Evolutionary conservation across 2,329 filamentous ascomycete genomes (phyloP), one percentile per base, ranked within the genome.

Genomic region (Aschersonia sp.): DNA sequence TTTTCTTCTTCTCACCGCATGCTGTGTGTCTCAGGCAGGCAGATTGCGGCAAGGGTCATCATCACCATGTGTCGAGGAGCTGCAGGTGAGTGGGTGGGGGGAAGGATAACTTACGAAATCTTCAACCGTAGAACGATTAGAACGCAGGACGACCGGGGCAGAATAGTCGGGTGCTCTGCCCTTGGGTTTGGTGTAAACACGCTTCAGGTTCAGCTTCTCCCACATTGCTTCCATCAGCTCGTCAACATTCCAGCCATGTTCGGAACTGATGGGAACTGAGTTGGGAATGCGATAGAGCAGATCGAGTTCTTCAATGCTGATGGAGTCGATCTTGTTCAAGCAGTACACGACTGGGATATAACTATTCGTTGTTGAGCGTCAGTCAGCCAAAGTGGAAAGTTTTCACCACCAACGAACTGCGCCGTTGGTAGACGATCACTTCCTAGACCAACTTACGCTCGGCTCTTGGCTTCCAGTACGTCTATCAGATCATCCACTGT

Each of bases 301-400:
- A 67, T 98, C 92, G 52, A 98, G 75, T 68, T 98, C 92, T 68
- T 98, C 91, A 57, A 98, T 97, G 46, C 87, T 91, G 64, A 98
- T 97, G 48, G 89, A 81, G 67, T 98, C 92, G 57, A 98, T 98
- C 74, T 98, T 98, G 78, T 98, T 98, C 59, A 98, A 76, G 42
- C 94, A 92, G 69, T 98, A 98, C 48, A 98, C 87, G 54, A 97
- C 92, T n/a, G 92, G 92, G 55, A 98, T 97, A 65, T 98, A 98
- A 63, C 86, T 89, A 50, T 43, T 46, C 12, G 20, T 20, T 20
- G 20, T 20, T 20, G 20, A 20, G 20, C 20, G 20, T 20, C 20
- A 20, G 20, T 20, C 20, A 20, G 20, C 20, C 20, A 20, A 20
- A 20, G 20, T 20, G 20, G 20, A 20, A 20, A 20, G 20, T 20